Conservation (phyloP, 2,329 filamentous ascomycete genomes). For the Trichoderma hamatum region DNA sequence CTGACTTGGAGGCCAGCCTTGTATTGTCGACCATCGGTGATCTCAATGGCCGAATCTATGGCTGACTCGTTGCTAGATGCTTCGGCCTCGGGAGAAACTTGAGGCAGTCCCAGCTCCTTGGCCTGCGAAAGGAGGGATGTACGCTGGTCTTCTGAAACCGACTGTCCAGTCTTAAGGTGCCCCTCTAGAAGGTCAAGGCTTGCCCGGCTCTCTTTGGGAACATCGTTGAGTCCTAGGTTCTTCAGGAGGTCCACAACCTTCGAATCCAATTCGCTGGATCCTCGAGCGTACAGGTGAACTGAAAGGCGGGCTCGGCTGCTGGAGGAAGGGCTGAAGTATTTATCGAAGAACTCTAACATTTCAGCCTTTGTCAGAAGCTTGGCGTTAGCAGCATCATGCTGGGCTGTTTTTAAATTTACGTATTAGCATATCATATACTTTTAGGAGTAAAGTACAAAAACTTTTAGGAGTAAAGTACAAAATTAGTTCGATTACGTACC, state of each 20-base stretch:
- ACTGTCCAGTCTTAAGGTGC: constrained; percentile 53
- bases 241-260: constrained; percentile 48
- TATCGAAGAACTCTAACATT: constrained; percentile 76
- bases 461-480: background rate
- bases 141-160: constrained; percentile 54
- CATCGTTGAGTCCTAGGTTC: constrained; percentile 41
- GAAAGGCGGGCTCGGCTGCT: constrained; percentile 76
- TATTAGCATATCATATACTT: background rate
- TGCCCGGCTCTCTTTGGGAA: constrained; percentile 48
- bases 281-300: constrained; percentile 80
- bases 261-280: constrained; percentile 50
- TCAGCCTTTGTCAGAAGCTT: constrained; percentile 76
- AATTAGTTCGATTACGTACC: constrained; percentile 58
- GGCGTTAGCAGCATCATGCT: constrained; percentile 75
- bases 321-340: constrained; percentile 76
- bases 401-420: constrained; percentile 51
- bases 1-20: constrained; percentile 76
- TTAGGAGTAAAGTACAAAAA: background rate
- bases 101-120: constrained; percentile 50
- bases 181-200: constrained; percentile 54
- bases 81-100: constrained; percentile 40
- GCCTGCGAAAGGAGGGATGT: constrained; percentile 49
- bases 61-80: constrained; percentile 46
- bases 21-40: constrained; percentile 78
- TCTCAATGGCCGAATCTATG: constrained; percentile 53